Conservation (phyloP, 2,329 filamentous ascomycete genomes). For the Rhinocladiella mackenziei region DNA sequence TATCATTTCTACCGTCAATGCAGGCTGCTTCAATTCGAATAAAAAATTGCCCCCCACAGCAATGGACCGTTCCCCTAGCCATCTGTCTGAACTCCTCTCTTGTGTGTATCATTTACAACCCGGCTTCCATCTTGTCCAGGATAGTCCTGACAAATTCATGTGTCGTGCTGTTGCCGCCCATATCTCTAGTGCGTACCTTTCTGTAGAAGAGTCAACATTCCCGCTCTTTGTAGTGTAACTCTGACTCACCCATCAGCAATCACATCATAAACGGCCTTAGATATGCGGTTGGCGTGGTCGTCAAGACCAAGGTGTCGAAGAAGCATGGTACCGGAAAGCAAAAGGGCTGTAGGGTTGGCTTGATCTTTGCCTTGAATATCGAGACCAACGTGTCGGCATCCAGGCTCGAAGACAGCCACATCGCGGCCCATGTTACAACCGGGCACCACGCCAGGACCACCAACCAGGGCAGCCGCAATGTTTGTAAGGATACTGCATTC, state of each 20-base stretch:
- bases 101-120: constrained; percentile 49
- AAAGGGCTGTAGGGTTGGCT: constrained; percentile 93
- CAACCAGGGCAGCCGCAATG: constrained; percentile 94
- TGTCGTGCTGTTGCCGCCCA: constrained; percentile 86
- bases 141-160: constrained; percentile 94
- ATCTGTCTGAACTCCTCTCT: background rate
- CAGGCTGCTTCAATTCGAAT: too few relatives aligned
- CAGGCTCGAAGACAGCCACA: constrained; percentile 96
- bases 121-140: constrained; percentile 85
- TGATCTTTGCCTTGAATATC: constrained; percentile 99
- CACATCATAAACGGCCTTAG: constrained; percentile 70
- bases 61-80: background rate
- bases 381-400: constrained; percentile 97
- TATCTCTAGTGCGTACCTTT: constrained; percentile 84
- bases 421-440: constrained; percentile 99
- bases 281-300: constrained; percentile 97
- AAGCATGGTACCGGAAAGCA: constrained; percentile 95
- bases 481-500: constrained; percentile 79
- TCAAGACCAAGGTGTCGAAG: constrained; percentile 95
- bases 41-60: too few relatives aligned
- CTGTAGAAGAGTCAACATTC: constrained; percentile 43
- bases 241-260: constrained; percentile 81
- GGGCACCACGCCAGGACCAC: constrained; percentile 92
- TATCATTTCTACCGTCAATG: too few relatives aligned
- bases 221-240: constrained; percentile 1